phyloP scores from a whole-genome alignment of 2,329 filamentous ascomycete genomes.

The Phaeosphaeria sp. region DNA sequence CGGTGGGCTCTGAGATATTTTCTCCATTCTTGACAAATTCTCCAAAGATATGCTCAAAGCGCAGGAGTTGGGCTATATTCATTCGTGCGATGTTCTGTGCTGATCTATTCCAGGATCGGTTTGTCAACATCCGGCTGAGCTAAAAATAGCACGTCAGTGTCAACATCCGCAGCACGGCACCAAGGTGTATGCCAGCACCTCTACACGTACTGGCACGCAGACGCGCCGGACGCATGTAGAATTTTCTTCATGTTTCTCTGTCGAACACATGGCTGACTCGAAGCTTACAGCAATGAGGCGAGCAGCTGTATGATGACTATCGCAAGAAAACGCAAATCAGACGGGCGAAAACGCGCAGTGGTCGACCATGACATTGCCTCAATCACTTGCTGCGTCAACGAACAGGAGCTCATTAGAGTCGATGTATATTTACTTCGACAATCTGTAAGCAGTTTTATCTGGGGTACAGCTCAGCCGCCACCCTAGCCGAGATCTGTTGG shows the following conservation, averaged over 20 bases:
- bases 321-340: neutral
- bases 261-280: neutral
- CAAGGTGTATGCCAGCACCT: neutral
- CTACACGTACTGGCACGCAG: neutral
- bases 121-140: neutral
- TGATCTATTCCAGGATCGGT: neutral
- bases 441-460: slow-evolving; percentile 7
- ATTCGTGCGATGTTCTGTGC: neutral
- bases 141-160: slow-evolving; percentile 3
- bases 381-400: neutral
- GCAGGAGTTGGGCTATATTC: too few relatives aligned
- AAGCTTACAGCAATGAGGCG: neutral
- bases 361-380: neutral
- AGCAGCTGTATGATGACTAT: neutral
- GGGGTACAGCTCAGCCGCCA: slow-evolving; percentile 8
- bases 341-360: neutral
- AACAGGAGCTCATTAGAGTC: neutral
- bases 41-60: neutral
- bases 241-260: too few relatives aligned
- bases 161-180: slow-evolving; percentile 1
- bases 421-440: neutral
- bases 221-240: neutral
- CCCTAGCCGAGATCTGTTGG: slow-evolving; percentile 2
- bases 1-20: too few relatives aligned
- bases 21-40: too few relatives aligned